Evolutionary conservation across 129 eudicot species (phyloP).

Genomic region (Artemisia annua): DNA sequence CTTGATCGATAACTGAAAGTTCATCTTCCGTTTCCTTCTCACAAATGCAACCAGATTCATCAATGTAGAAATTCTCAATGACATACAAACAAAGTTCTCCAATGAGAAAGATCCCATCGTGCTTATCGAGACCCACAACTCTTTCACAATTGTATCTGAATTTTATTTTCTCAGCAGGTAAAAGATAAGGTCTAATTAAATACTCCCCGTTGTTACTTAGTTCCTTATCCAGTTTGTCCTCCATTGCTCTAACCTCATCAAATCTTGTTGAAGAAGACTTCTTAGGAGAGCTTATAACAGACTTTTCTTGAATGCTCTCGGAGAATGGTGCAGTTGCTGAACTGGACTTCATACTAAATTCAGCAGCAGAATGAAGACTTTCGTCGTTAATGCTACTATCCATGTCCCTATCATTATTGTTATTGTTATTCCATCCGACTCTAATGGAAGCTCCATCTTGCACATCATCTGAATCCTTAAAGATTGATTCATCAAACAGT

Average conservation of each 20-base stretch:
- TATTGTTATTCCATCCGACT: constrained; percentile 73
- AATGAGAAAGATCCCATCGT: constrained; percentile 91
- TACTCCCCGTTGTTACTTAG: constrained; percentile 85
- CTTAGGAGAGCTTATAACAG: constrained; percentile 67
- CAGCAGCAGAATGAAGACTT: constrained; percentile 91
- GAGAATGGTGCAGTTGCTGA: constrained; percentile 51
- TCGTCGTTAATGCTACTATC: constrained; percentile 82
- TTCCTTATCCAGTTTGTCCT: constrained; percentile 81
- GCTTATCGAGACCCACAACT: constrained; percentile 94
- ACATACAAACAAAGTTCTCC: constrained; percentile 88
- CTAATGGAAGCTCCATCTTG: constrained; percentile 4
- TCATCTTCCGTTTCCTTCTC: constrained; percentile 76
- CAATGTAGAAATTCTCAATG: constrained; percentile 91
- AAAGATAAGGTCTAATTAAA: constrained; percentile 83
- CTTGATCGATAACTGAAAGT: constrained; percentile 58
- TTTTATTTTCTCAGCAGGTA: constrained; percentile 79
- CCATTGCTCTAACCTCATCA: constrained; percentile 61
- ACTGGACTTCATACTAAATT: constrained; percentile 70
- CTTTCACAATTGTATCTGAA: constrained; percentile 88
- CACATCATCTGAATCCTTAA: constrained; percentile 68
- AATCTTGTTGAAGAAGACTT: constrained; percentile 61
- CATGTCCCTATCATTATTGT: constrained; percentile 48
- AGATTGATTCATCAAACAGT: constrained; percentile 58
- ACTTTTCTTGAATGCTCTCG: constrained; percentile 67
- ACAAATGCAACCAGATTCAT: constrained; percentile 86